These are phyloP conservation scores for Cystoisospora suis DNA, from an alignment of 169 alveolate species.

Conservation along the genomic window DNA sequence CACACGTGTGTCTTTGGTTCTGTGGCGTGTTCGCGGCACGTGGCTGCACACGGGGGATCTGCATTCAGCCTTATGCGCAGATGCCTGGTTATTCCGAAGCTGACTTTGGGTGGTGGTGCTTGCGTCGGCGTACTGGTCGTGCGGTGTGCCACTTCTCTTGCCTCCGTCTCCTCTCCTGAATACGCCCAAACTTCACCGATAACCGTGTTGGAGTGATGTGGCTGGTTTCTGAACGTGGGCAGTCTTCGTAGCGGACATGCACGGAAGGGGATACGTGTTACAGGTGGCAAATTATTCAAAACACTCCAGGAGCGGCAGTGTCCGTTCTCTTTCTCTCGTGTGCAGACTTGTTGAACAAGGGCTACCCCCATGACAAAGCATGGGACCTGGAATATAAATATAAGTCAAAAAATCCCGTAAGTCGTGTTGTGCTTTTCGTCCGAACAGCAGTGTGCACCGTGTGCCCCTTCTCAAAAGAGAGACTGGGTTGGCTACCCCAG, in stretches of 20 bases:
- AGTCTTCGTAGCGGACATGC: not conserved
- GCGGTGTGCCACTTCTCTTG: no score
- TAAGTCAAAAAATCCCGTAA: conserved; percentile 62
- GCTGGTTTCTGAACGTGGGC: not conserved
- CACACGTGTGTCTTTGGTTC: no score
- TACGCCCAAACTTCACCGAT: no score
- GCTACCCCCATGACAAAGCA: conserved; percentile 63
- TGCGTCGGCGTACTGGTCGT: no score
- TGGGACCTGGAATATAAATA: conserved; percentile 63
- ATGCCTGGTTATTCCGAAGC: no score
- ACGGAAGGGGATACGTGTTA: not conserved
- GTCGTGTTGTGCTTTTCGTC: not conserved
- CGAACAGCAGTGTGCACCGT: not conserved
- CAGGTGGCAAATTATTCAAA: not conserved
- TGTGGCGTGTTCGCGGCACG: no score
- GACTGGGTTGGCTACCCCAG: no score
- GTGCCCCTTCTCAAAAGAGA: not conserved
- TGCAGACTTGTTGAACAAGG: conserved; percentile 59
- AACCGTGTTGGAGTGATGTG: not conserved
- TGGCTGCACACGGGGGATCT: no score
- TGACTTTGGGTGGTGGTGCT: no score
- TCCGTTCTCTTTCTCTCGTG: not conserved
- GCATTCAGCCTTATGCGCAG: no score
- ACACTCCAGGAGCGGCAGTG: not conserved
- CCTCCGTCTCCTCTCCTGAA: no score